Percentiles rank a stretch among this genome's conserved stretches.
Evolutionary conservation across 257 asterid genomes (phyloP).

Genomic region (Solanum verrucosum): DNA sequence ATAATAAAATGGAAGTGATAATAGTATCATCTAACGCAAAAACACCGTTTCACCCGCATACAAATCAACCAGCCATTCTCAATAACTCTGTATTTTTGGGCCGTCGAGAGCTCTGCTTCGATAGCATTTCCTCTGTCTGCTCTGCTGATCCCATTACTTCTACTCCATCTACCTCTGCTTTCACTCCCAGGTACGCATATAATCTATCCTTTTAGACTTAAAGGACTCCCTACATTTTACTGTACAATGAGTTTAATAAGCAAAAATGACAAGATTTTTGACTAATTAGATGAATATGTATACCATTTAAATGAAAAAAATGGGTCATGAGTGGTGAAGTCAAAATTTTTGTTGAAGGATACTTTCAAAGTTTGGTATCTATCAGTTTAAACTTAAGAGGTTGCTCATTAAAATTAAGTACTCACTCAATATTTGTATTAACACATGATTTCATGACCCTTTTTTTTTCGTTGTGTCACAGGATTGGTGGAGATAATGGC

Average conservation of each 20-base stretch:
- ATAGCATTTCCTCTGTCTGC: slow-evolving; percentile 24
- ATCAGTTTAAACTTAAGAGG: neutral
- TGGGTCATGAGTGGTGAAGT: neutral
- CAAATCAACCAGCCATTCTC: neutral
- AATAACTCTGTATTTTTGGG: slow-evolving; percentile 13
- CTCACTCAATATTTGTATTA: neutral
- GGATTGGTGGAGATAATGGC: slow-evolving; percentile 24
- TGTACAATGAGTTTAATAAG: neutral
- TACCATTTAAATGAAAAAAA: too few species aligned
- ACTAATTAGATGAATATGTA: too few species aligned
- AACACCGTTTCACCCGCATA: neutral
- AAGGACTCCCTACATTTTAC: neutral
- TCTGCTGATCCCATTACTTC: slow-evolving; percentile 25
- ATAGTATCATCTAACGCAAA: neutral
- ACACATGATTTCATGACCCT: neutral
- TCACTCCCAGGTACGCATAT: slow-evolving; percentile 24
- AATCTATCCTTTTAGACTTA: neutral
- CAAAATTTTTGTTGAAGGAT: neutral
- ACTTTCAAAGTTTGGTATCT: neutral
- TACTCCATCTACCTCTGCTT: slow-evolving; percentile 18
- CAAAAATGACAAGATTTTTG: neutral
- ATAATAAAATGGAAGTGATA: neutral
- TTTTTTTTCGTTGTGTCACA: neutral
- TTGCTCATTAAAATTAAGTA: neutral
- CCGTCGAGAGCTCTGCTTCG: slow-evolving; percentile 84